Conservation (phyloP, 371 early-diverging fungal genomes). For the Mucor sp. region DNA sequence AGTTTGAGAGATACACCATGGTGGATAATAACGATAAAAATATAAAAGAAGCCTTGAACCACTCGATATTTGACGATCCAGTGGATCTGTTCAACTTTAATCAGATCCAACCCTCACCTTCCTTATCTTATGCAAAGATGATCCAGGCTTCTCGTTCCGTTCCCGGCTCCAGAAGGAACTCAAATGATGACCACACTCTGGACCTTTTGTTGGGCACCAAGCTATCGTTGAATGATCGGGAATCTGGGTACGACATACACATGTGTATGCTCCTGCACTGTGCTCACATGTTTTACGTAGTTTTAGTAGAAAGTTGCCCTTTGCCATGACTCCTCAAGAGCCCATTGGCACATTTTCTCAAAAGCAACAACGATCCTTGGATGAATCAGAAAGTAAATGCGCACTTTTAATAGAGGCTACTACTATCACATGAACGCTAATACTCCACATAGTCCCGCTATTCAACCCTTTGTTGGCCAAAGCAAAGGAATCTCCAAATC, state of each 20-base stretch:
- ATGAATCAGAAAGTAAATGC: conserved; percentile 8
- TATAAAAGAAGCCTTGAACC: not conserved
- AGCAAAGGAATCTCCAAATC: conserved; percentile 11
- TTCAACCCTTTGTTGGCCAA: conserved; percentile 13
- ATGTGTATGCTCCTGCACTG: not conserved
- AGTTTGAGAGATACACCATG: not conserved
- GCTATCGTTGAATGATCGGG: conserved; percentile 15
- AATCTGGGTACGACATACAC: conserved; percentile 3
- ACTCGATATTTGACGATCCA: conserved; percentile 17
- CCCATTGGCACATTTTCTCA: not conserved
- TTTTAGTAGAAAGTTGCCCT: conserved; percentile 14
- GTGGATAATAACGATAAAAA: conserved; percentile 6
- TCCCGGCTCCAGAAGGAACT: conserved; percentile 43
- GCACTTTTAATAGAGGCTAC: not conserved
- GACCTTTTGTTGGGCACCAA: conserved; percentile 6
- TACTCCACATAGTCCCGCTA: not conserved
- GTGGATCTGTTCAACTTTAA: conserved; percentile 16
- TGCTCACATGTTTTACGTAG: not conserved
- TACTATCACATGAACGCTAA: not conserved
- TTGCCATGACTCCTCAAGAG: conserved; percentile 16
- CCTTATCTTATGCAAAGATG: conserved; percentile 11
- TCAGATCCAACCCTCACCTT: conserved; percentile 9
- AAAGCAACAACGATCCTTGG: not conserved
- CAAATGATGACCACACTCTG: conserved; percentile 28
- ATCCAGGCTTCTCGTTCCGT: conserved; percentile 31